Percentiles rank a stretch among this genome's conserved stretches.
Conservation (phyloP, 2,329 filamentous ascomycete species). For the Microcyclosporella mali region DNA sequence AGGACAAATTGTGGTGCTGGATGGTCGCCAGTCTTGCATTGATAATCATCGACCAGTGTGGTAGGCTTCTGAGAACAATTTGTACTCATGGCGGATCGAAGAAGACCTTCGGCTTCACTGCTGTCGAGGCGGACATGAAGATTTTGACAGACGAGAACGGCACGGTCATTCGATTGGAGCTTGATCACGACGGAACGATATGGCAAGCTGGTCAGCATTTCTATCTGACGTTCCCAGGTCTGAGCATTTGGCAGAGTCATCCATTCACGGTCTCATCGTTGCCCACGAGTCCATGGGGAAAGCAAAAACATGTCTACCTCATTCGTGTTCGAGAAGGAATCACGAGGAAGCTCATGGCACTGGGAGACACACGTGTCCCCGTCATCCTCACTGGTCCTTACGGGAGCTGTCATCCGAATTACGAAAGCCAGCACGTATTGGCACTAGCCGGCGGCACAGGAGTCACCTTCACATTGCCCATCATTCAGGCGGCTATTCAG, state of each 20-base stretch:
- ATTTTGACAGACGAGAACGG: constrained; percentile 55
- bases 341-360: constrained; percentile 49
- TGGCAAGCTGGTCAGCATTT: constrained; percentile 68
- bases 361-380: constrained; percentile 43
- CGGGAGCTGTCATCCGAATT: constrained; percentile 35
- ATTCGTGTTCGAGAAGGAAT: constrained; percentile 45
- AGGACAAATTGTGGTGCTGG: constrained; percentile 59
- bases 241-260: constrained; percentile 65
- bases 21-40: constrained; percentile 60
- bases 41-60: constrained; percentile 58
- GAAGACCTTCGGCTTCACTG: constrained; percentile 49
- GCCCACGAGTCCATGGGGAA: constrained; percentile 31
- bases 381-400: constrained; percentile 61
- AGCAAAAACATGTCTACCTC: constrained; percentile 32
- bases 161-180: constrained; percentile 60
- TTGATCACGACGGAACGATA: constrained; percentile 52
- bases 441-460: constrained; percentile 51
- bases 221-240: constrained; percentile 60
- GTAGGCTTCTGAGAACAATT: constrained; percentile 53
- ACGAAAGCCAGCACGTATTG: constrained; percentile 21
- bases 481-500: constrained; percentile 33
- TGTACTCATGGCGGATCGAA: constrained; percentile 47
- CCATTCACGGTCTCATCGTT: constrained; percentile 61
- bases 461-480: constrained; percentile 51
- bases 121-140: constrained; percentile 47